Conservation (phyloP, 169 alveolate genomes). For the Babesia ovis region DNA sequence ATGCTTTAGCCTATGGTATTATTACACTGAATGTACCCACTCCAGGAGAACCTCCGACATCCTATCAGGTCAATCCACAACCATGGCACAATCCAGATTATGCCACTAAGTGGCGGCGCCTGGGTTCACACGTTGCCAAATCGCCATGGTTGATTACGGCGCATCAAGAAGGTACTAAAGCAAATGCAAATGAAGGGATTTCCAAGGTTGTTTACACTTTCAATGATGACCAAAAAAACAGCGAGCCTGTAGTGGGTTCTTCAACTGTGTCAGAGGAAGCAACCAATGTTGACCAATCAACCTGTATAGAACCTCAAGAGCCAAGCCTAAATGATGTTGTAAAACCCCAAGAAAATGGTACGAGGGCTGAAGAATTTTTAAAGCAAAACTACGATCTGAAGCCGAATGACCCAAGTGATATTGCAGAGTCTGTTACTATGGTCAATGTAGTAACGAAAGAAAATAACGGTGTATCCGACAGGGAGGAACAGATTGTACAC, state of each 20-base stretch:
- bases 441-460: not conserved
- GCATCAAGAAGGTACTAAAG: not conserved
- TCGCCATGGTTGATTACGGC: constrained; percentile 53
- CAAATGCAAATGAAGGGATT: not conserved
- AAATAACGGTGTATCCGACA: not conserved
- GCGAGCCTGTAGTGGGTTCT: too few species aligned
- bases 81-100: constrained; percentile 47
- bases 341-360: not conserved
- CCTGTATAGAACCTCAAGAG: not conserved
- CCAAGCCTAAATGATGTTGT: not conserved
- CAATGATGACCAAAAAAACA: not conserved
- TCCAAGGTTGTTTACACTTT: too few species aligned
- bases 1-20: constrained; percentile 60
- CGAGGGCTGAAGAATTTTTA: not conserved
- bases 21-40: constrained; percentile 13
- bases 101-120: constrained; percentile 35
- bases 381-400: too few species aligned
- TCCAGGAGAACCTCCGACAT: constrained; percentile 12
- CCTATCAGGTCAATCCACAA: constrained; percentile 42
- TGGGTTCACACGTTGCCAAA: constrained; percentile 11
- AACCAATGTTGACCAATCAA: not conserved
- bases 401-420: not conserved
- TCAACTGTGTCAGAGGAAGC: too few species aligned
- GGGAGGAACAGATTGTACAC: not conserved
- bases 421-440: not conserved